phyloP scores from a whole-genome alignment of 495 filamentous ascomycete species.

The Daldinia vernicosa region DNA sequence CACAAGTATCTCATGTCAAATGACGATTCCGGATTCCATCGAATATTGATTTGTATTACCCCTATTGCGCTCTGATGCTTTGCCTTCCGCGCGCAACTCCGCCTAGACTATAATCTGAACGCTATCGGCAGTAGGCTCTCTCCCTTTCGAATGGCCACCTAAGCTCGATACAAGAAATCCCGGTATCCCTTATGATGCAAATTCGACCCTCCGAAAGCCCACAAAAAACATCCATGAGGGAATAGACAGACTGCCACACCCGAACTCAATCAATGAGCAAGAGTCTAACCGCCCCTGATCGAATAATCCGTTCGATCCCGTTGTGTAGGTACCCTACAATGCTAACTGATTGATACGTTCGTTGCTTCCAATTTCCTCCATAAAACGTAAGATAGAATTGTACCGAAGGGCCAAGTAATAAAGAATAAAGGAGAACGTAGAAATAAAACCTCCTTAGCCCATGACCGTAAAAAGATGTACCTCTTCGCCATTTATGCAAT shows the following conservation, averaged over 20 bases:
- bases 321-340: constrained; percentile 36
- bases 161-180: constrained; percentile 25
- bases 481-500: constrained; percentile 35
- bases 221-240: constrained; percentile 13
- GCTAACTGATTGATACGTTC: constrained; percentile 31
- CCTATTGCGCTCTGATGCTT: constrained; percentile 37
- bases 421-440: constrained; percentile 22
- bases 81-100: constrained; percentile 41
- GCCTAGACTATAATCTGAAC: constrained; percentile 22
- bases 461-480: constrained; percentile 22
- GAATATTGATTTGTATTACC: constrained; percentile 38
- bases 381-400: constrained; percentile 21
- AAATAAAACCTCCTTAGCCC: constrained; percentile 28
- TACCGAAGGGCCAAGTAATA: constrained; percentile 6
- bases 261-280: constrained; percentile 43
- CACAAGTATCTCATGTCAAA: not conserved
- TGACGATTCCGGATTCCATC: constrained; percentile 9
- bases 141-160: constrained; percentile 12
- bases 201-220: constrained; percentile 32
- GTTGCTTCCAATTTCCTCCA: constrained; percentile 33
- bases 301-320: constrained; percentile 33
- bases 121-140: constrained; percentile 14
- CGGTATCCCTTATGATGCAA: constrained; percentile 40
- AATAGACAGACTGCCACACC: constrained; percentile 38
- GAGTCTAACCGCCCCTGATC: constrained; percentile 31